Evolutionary conservation across 2,329 filamentous ascomycete genomes (phyloP), one percentile per base, ranked within the genome.

Genomic region (Talaromyces sp.): DNA sequence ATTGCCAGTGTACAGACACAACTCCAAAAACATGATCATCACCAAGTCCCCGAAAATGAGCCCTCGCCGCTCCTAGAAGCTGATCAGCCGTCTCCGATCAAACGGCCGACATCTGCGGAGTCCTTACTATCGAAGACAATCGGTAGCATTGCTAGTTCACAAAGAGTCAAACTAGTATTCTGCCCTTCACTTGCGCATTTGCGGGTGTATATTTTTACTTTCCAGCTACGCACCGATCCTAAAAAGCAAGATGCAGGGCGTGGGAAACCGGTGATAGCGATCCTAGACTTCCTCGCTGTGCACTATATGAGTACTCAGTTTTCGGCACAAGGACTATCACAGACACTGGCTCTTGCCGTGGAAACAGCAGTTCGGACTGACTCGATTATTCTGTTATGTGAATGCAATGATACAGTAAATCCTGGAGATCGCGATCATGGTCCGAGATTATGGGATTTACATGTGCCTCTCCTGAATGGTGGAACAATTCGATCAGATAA

Each of bases 111-210:
- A 29, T 53, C 49, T 31, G 49, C 27, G 17, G 19, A 53, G 1
- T 31, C 17, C 27, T 59, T 92, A 7, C 78, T 91, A 6, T 80
- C 82, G 17, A 85, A 88, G 31, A 88, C 90, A 0, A 85, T 97
- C 15, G 84, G 88, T 63, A 85, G 91, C 68, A 82, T 93, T 31
- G 86, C 89, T 56, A 84, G 85, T 3, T 89, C 91, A 7, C 85
- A 87, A 34, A 87, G 89, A 71, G 84, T 96, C 68, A 86, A 86
- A 63, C 77, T 93, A 8, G 80, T 86, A 40, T 97, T 96, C 77
- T 85, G 88, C 63, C 88, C 91, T 0, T 92, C 90, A 2, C 84
- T 95, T 63, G 88, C 90, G 25, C 88, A 91, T 75, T 85, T 97
- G 6, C 89, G 92, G 63, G 91, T 91, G 40, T 91, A 89, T 72